These are phyloP conservation scores for Elsinoe batatas DNA, from an alignment of 2,329 filamentous ascomycete species.

Conservation along the genomic window DNA sequence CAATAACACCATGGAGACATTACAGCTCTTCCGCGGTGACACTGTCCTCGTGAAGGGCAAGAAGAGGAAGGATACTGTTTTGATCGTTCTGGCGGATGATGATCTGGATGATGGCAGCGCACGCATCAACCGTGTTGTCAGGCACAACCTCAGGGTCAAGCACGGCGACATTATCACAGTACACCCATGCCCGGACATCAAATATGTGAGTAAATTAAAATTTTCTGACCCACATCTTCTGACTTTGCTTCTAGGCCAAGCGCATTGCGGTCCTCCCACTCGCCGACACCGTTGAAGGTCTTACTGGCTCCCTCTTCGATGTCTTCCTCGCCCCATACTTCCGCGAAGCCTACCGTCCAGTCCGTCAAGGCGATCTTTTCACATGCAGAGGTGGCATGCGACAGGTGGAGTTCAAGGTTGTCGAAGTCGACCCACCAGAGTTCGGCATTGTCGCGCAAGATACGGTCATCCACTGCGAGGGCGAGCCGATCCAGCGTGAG, in stretches of 20 bases:
- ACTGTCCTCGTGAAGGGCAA: slow-evolving; percentile 98
- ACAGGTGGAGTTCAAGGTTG: slow-evolving; percentile 98
- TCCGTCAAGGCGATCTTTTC: slow-evolving; percentile 95
- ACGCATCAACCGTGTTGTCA: slow-evolving; percentile 95
- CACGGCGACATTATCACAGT: slow-evolving; percentile 97
- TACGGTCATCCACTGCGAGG: slow-evolving; percentile 97
- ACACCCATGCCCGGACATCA: slow-evolving; percentile 96
- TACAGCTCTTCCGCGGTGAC: slow-evolving; percentile 97
- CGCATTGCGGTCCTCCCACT: slow-evolving; percentile 97
- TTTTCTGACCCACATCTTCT: neutral
- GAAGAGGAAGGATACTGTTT: slow-evolving; percentile 97
- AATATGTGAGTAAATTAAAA: slow-evolving; percentile 69
- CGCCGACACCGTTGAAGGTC: slow-evolving; percentile 93
- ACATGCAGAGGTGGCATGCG: slow-evolving; percentile 96
- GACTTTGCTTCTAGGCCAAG: slow-evolving; percentile 60
- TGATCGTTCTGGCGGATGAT: slow-evolving; percentile 95
- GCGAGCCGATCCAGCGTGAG: slow-evolving; percentile 91
- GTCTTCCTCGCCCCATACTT: slow-evolving; percentile 99
- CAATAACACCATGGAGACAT: slow-evolving; percentile 96
- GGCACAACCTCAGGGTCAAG: slow-evolving; percentile 97
- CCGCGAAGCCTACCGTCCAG: slow-evolving; percentile 95
- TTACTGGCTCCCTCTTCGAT: slow-evolving; percentile 96
- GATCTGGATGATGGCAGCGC: slow-evolving; percentile 95
- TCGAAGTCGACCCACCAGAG: slow-evolving; percentile 96
- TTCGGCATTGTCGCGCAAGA: slow-evolving; percentile 98